phyloP scores from a whole-genome alignment of 2,329 filamentous ascomycete genomes.

The Aspergillus caelatus region DNA sequence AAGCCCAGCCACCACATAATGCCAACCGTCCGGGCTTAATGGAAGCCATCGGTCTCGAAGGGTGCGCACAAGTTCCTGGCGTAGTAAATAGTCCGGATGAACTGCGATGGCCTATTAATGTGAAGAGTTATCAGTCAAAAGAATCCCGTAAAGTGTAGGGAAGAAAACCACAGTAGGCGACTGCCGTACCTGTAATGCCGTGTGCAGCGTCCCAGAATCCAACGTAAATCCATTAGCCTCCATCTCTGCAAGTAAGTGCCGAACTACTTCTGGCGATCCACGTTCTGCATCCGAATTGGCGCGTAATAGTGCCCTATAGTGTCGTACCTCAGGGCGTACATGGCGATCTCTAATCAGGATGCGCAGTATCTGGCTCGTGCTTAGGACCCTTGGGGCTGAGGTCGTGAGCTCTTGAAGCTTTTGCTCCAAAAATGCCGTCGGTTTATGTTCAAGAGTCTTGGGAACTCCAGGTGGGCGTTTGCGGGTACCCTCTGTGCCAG shows the following conservation, averaged over 20 bases:
- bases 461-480: slow-evolving; percentile 20
- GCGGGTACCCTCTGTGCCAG: neutral
- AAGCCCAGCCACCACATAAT: slow-evolving; percentile 71
- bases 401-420: slow-evolving; percentile 31
- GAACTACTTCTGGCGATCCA: slow-evolving; percentile 69
- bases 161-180: neutral
- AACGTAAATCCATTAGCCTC: slow-evolving; percentile 60
- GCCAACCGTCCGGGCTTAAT: slow-evolving; percentile 63
- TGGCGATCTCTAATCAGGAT: slow-evolving; percentile 42
- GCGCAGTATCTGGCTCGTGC: slow-evolving; percentile 36
- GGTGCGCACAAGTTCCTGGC: slow-evolving; percentile 69
- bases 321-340: slow-evolving; percentile 38
- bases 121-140: neutral
- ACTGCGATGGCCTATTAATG: slow-evolving; percentile 66
- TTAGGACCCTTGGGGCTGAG: slow-evolving; percentile 27
- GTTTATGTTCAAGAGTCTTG: slow-evolving; percentile 16
- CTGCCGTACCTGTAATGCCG: slow-evolving; percentile 63
- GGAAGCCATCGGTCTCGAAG: slow-evolving; percentile 68
- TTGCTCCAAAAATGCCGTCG: slow-evolving; percentile 31
- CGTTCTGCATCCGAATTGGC: slow-evolving; percentile 65
- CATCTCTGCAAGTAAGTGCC: slow-evolving; percentile 73
- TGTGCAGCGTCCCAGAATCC: slow-evolving; percentile 70
- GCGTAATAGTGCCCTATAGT: slow-evolving; percentile 74
- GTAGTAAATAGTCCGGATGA: slow-evolving; percentile 82
- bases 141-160: neutral